Base-by-base conservation (phyloP, 257 asterid species). In the Ilex aquifolium region DNA sequence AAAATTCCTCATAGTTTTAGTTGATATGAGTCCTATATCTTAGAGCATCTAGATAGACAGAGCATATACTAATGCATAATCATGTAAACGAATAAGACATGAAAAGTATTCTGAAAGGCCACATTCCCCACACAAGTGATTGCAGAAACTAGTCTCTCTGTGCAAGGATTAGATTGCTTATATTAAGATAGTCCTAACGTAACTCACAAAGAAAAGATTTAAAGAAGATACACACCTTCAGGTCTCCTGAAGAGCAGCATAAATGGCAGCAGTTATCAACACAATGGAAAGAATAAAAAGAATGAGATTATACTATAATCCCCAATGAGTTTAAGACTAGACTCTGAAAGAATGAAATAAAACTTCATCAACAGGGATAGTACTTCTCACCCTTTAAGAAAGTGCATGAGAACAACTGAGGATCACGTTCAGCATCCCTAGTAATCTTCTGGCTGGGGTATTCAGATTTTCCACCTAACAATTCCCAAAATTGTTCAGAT, bases 401-500 rank as follows among this genome's bases (percentile, higher is more conserved):
- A 67, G 87, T 73, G 84, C 95, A 86, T 13, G 96, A 94, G 80
- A 88, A 88, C 55, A 94, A 76, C 77, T 81, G 99, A 71, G 99
- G 96, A 72, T 94, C 99, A 9, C 77, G 75, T 77, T 94, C 99
- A 50, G 88, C 78, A 80, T 79, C 88, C 74, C 85, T 79, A 64
- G 82, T 81, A 60, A 94, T 79, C 82, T 86, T 94, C 76, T 84
- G 95, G 86, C 95, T 84, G n/a, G 88, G 85, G 75, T 94, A 94
- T 83, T 90, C 97, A 31, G 93, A 82, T 77, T 94, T 94, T 65
- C 99, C 99, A 58, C 95, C 83, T 76, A 94, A 76, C 71, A 94
- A 77, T 48, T 90, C 95, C 99, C 99, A 94, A 61, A 94, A 90
- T 73, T 86, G 99, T 69, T 94, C 97, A 56, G 89, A 73, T 66